Evolutionary conservation across 371 early-diverging fungal genomes (phyloP).

Genomic region (Circinella minor): DNA sequence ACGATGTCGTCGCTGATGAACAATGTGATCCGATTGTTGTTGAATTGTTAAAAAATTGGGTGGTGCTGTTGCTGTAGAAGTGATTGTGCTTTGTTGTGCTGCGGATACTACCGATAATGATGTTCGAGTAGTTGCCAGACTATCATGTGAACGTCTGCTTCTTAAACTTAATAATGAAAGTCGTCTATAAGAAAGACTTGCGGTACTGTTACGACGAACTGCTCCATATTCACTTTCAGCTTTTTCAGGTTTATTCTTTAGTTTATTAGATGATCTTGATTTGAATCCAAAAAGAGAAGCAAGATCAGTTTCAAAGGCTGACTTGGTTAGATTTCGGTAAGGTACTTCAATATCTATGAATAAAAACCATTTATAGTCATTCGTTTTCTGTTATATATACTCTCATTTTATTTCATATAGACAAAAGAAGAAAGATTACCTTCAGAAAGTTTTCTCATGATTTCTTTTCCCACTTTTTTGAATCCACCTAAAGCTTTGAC

Average conservation of each 20-base stretch:
- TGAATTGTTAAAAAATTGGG: not conserved
- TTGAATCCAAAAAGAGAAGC: slow-evolving; percentile 33
- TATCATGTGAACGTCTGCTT: slow-evolving; percentile 12
- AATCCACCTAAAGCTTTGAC: slow-evolving; percentile 45
- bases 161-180: slow-evolving; percentile 14
- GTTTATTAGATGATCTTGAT: slow-evolving; percentile 9
- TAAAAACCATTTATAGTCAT: not conserved
- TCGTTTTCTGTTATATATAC: too few relatives aligned
- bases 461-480: slow-evolving; percentile 35
- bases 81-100: not conserved
- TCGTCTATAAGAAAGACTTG: slow-evolving; percentile 1
- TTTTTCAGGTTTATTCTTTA: slow-evolving; percentile 1
- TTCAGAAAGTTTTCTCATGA: slow-evolving; percentile 39
- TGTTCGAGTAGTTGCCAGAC: not conserved
- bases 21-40: not conserved
- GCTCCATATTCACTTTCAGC: slow-evolving; percentile 6
- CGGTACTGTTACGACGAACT: not conserved
- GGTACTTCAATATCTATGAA: slow-evolving; percentile 42
- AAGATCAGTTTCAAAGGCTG: slow-evolving; percentile 30
- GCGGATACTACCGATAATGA: not conserved
- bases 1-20: not conserved
- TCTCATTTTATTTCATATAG: not conserved
- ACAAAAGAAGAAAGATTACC: slow-evolving; percentile 22
- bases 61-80: too few relatives aligned
- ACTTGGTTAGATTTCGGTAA: slow-evolving; percentile 35